phyloP scores from a whole-genome alignment of 2,329 filamentous ascomycete genomes.

The Trichoderma oligosporum region DNA sequence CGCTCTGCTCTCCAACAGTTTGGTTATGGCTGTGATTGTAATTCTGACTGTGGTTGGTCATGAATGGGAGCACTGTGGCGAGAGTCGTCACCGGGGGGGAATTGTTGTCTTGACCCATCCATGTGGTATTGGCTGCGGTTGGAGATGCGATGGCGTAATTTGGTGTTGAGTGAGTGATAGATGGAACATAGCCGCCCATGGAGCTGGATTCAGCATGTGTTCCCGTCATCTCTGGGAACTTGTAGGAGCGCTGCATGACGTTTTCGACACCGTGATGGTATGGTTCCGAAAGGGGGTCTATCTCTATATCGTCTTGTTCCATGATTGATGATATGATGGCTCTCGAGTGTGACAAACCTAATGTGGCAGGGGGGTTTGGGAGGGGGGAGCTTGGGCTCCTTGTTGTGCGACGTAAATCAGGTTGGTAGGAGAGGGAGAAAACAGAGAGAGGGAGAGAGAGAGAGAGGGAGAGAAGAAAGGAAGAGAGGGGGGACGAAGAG shows the following conservation, averaged over 20 bases:
- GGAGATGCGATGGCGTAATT: conserved; percentile 2
- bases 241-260: not conserved
- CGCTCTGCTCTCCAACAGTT: too few relatives aligned
- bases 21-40: too few relatives aligned
- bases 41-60: too few relatives aligned
- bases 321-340: not conserved
- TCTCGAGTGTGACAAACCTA: not conserved
- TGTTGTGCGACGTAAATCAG: not conserved
- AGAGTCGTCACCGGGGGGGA: not conserved
- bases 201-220: not conserved
- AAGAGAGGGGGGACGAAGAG: not conserved
- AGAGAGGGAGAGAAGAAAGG: not conserved
- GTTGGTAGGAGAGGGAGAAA: not conserved
- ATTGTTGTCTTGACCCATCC: not conserved
- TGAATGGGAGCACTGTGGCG: not conserved
- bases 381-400: too few relatives aligned
- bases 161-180: not conserved
- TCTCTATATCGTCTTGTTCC: not conserved
- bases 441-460: not conserved
- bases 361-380: not conserved
- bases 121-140: too few relatives aligned
- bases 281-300: not conserved
- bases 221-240: not conserved
- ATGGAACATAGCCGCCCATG: not conserved
- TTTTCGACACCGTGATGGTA: not conserved